phyloP scores from a whole-genome alignment of 306 rosid genomes.

The Castanea crenata region DNA sequence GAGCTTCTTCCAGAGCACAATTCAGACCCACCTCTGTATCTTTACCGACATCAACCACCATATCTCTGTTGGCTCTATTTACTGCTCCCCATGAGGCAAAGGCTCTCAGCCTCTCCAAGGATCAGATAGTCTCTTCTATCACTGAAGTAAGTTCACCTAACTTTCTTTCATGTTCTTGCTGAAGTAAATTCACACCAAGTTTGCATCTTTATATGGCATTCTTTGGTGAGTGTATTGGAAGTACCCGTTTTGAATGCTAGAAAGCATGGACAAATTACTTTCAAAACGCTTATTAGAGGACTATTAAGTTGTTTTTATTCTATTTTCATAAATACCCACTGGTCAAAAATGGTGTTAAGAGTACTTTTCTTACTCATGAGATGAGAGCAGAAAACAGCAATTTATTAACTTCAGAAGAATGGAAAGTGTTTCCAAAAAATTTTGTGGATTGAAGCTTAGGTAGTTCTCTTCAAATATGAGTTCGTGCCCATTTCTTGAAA shows the following conservation, averaged over 20 bases:
- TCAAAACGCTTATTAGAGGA: neutral
- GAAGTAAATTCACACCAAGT: neutral
- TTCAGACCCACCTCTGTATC: slow-evolving; percentile 45
- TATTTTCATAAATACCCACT: neutral
- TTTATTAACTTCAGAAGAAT: neutral
- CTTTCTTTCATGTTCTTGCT: neutral
- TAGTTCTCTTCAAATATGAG: neutral
- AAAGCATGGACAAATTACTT: neutral
- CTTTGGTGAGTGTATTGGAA: neutral
- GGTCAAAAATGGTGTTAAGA: neutral
- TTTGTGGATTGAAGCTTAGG: neutral
- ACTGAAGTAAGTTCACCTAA: slow-evolving; percentile 43
- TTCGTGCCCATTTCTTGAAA: slow-evolving; percentile 12
- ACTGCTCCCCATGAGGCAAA: slow-evolving; percentile 61
- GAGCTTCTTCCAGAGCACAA: slow-evolving; percentile 33
- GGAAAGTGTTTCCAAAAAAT: neutral
- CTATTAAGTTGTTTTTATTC: neutral
- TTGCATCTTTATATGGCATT: neutral
- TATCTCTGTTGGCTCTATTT: slow-evolving; percentile 71
- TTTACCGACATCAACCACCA: slow-evolving; percentile 61
- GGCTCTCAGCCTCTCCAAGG: slow-evolving; percentile 67
- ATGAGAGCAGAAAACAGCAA: neutral
- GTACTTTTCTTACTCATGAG: neutral
- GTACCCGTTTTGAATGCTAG: neutral
- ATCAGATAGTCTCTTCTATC: slow-evolving; percentile 76